Conservation (phyloP, 805 yeast genomes). For the Teunomyces lycoperdinae region DNA sequence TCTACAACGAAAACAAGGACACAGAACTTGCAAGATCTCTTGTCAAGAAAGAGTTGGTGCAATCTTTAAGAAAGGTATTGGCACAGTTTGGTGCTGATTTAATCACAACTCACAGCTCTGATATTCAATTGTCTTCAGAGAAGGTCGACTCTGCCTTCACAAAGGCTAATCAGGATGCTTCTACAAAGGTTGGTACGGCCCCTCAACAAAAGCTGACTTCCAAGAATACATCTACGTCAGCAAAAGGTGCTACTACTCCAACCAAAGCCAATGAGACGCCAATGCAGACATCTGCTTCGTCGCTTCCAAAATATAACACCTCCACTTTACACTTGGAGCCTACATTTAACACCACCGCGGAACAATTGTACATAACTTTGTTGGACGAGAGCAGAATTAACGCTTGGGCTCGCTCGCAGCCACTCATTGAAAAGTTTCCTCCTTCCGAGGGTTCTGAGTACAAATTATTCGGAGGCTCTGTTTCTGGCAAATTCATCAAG, state of each 20-base stretch:
- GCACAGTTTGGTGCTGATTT: conserved; percentile 73
- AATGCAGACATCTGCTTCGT: conserved; percentile 9
- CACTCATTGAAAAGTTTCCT: conserved; percentile 46
- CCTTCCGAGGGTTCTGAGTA: conserved; percentile 60
- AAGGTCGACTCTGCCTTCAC: conserved; percentile 39
- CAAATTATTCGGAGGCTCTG: conserved; percentile 83
- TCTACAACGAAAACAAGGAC: conserved; percentile 51
- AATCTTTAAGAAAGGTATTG: conserved; percentile 62
- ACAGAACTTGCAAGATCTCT: conserved; percentile 52
- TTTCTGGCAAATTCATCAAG: conserved; percentile 64
- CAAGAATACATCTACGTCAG: conserved; percentile 8
- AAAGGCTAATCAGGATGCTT: conserved; percentile 52
- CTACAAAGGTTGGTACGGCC: conserved; percentile 20
- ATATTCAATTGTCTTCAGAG: conserved; percentile 71
- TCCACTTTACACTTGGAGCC: conserved; percentile 75
- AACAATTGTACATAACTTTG: conserved; percentile 76
- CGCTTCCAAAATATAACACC: conserved; percentile 71
- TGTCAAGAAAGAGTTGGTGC: conserved; percentile 55
- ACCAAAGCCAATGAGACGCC: conserved; percentile 7
- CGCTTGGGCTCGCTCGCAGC: conserved; percentile 88
- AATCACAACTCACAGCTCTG: conserved; percentile 72
- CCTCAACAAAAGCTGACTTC: conserved; percentile 9
- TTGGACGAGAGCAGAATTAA: conserved; percentile 73
- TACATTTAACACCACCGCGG: conserved; percentile 82
- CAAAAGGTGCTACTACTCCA: conserved; percentile 8